Evolutionary conservation across 2,329 filamentous ascomycete genomes (phyloP), one percentile per base, ranked within the genome.

Genomic region (Lojkania enalia): DNA sequence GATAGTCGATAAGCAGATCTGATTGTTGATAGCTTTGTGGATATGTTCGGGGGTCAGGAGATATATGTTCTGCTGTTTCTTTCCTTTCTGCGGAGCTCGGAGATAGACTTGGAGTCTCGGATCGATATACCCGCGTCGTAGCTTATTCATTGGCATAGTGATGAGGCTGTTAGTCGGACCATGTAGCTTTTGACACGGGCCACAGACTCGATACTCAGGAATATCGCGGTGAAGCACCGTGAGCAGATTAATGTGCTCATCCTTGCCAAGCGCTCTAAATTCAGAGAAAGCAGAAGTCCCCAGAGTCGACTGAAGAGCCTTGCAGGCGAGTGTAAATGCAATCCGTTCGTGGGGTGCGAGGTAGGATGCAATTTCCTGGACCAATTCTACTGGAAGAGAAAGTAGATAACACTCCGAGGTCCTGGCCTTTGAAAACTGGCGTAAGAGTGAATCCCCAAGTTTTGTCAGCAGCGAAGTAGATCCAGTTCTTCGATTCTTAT

Each of bases 281-380:
- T 14, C 4, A 2, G 20, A 12, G 19, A 31, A 42, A 3, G 20
- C 3, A 2, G n/a, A 4, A 13, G 35, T 25, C 4, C 42, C 42
- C 3, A 49, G 14, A 14, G 37, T 39, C 16, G 15, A 15, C 12
- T 35, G 23, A 7, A 49, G 39, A 21, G 42, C 36, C 15, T 46
- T 46, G 30, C 46, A 49, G 2, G 42, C 43, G 16, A 46, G n/a
- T 5, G 23, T 27, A n/a, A 49, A 35, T 2, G 38, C 33, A 14
- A 46, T 39, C 15, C 33, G 31, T 7, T 46, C 31, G 12, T 20
- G 20, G 14, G 32, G 30, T 3, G n/a, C 6, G 9, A 49, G 38
- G 32, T 49, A 37, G 20, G 5, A 35, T 2, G 38, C 23, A 19
- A 49, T 46, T 15, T 49, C 46, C 20, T 41, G 33, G 11, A 49